These are phyloP conservation scores for Mariannaea elegans DNA, from an alignment of 2,329 filamentous ascomycete genomes.

Conservation along the genomic window DNA sequence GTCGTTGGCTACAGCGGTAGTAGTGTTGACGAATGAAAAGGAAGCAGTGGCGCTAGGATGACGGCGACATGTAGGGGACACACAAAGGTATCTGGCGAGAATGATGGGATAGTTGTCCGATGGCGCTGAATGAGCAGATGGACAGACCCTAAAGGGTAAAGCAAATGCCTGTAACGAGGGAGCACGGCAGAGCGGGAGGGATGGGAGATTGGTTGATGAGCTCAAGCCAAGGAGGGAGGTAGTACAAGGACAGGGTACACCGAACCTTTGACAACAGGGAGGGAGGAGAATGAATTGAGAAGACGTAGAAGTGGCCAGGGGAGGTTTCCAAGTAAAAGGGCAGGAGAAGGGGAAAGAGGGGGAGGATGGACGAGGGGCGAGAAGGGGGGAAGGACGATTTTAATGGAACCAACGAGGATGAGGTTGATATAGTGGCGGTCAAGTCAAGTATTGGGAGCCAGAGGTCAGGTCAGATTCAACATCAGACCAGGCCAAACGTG, in stretches of 20 bases:
- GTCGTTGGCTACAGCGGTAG: not conserved
- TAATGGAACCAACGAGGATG: not conserved
- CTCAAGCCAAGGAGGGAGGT: not conserved
- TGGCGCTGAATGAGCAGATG: slow-evolving; percentile 5
- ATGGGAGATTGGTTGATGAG: slow-evolving; percentile 7
- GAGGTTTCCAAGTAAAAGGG: not conserved
- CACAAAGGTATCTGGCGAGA: not conserved
- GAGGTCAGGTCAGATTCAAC: slow-evolving; percentile 15
- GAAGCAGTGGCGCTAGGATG: not conserved
- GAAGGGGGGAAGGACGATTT: not conserved
- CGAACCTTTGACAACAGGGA: not conserved
- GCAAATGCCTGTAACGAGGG: not conserved
- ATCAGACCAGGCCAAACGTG: slow-evolving; percentile 4
- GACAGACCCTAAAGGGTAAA: slow-evolving; percentile 1
- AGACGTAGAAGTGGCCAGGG: too few species aligned
- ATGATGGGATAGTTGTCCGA: slow-evolving; percentile 11
- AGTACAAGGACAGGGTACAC: not conserved
- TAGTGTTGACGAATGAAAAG: not conserved
- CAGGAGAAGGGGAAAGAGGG: not conserved
- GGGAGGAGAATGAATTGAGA: not conserved
- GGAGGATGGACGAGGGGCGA: not conserved
- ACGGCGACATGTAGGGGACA: not conserved
- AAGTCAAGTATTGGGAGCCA: not conserved
- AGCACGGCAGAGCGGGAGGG: not conserved
- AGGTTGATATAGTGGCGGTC: not conserved